These are phyloP conservation scores for Penicillium parvum DNA, from an alignment of 495 filamentous ascomycete genomes.

Conservation along the genomic window DNA sequence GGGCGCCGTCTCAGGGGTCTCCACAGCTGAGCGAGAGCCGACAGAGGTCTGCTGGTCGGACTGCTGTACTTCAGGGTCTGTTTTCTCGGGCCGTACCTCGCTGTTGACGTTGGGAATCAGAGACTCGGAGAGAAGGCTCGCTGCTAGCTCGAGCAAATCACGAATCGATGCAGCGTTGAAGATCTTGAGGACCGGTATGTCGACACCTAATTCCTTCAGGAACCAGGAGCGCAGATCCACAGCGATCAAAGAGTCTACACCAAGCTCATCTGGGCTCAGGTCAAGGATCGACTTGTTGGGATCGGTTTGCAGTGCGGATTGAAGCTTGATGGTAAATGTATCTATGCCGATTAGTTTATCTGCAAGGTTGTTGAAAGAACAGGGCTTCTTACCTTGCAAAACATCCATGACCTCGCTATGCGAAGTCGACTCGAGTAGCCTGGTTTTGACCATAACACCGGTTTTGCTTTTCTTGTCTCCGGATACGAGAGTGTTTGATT, in stretches of 20 bases:
- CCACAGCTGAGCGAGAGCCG: not conserved
- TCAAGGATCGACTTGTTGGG: slow-evolving; percentile 5
- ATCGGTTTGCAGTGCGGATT: slow-evolving; percentile 11
- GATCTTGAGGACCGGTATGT: slow-evolving; percentile 47
- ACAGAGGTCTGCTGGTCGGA: not conserved
- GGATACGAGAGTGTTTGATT: slow-evolving; percentile 10
- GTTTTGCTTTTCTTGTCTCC: slow-evolving; percentile 16
- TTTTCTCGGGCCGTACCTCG: not conserved
- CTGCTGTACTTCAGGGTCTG: not conserved
- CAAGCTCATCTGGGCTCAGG: slow-evolving; percentile 37
- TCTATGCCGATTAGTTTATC: not conserved
- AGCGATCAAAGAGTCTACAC: slow-evolving; percentile 53
- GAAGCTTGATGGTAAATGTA: slow-evolving; percentile 7
- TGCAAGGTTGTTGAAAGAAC: not conserved
- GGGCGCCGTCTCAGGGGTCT: not conserved
- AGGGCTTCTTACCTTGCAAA: slow-evolving; percentile 9
- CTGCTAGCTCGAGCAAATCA: slow-evolving; percentile 12
- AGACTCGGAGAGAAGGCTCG: slow-evolving; percentile 3
- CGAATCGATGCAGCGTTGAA: slow-evolving; percentile 25
- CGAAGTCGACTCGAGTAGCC: slow-evolving; percentile 16
- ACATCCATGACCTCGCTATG: slow-evolving; percentile 10
- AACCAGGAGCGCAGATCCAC: slow-evolving; percentile 57
- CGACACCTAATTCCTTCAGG: slow-evolving; percentile 36
- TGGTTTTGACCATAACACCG: slow-evolving; percentile 19
- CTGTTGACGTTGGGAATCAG: slow-evolving; percentile 10